Base-by-base conservation (phyloP, 495 filamentous ascomycete genomes). In the Viridothelium virens region DNA sequence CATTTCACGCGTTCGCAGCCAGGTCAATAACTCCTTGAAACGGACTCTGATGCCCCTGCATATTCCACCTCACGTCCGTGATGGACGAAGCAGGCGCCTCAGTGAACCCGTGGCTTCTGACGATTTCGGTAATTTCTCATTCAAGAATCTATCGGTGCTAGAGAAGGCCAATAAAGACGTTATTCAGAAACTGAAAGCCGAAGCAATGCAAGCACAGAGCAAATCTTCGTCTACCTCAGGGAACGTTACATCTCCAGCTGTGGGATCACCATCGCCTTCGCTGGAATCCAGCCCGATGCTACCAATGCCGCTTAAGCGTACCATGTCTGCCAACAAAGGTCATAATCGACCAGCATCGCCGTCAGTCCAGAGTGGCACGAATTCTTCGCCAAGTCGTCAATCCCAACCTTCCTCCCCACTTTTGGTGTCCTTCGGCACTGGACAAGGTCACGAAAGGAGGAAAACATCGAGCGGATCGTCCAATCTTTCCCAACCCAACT, bases 111-210 rank as follows among this genome's bases (percentile, higher is more conserved):
- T 92, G 25, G 81, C 86, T 41, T 82, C 86, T 0, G 95, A 97
- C 76, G 94, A 98, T 74, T 98, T 98, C 79, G 94, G 94, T 41
- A 90, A 85, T 67, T 98, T 98, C 78, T 84, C 91, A 39, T 98
- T 96, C 82, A 98, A 97, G 78, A 98, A 98, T 71, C 81, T 98
- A 39, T 91, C 94, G 1, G 93, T 97, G 65, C 82, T 98, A 25
- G 93, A 97, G 73, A 97, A 96, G 74, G 94, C 95, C 46, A 98
- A 98, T 74, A 97, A 97, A 73, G 95, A 98, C 74, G 91, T 97
- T 50, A 94, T 98, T 46, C 92, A 97, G 72, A 96, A 96, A 72
- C 82, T 98, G 65, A 85, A 92, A 10, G 90, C 91, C 36, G 93
- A 97, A 73, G 92, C 78, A 25, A 74, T 79, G 75, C 76, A 79